Base-by-base conservation (phyloP, 116 monocot species). In the Trichopus zeylanicus region DNA sequence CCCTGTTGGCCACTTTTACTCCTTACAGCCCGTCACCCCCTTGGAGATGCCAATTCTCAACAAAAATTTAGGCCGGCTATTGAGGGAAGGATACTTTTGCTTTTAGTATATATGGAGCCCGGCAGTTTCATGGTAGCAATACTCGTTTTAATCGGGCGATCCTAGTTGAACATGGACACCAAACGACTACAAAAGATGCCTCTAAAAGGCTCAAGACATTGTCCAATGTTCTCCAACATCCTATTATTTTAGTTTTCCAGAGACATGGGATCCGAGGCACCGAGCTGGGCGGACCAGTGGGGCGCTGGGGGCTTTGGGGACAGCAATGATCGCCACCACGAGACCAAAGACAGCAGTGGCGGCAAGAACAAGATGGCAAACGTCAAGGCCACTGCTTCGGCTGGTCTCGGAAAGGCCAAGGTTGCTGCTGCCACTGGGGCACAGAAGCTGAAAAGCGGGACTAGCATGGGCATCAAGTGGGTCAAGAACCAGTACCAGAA, bases 401-500 rank as follows among this genome's bases (percentile, higher is more conserved):
- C 70, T 4, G 70, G 82, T 24, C 34, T 83, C 16, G 68, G 51
- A 24, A 87, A 87, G 70, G 75, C 79, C 24, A 87, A 87, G 67
- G 65, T 64, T 4, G 77, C 70, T 5, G 72, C 82, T 23, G 46
- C 38, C 15, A 53, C 42, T 0, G 85, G 90, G 16, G 86, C 86
- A 0, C 67, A 71, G 47, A 91, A 86, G 79, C 79, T 91, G 28
- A 82, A 86, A 57, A 68, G 53, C 25, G 86, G 86, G 11, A 66
- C 91, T 1, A 69, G 62, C 37, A 59, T 56, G 0, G 83, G 92
- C 31, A 55, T 87, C 69, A 78, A 73, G 26, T 92, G 92, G 92
- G 79, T 86, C 61, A 92, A 87, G 75, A 72, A 64, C 35, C 71
- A 83, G 65, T 80, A 71, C 68, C 78, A 83, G 68, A 92, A 92